Evolutionary conservation across 371 early-diverging fungal genomes (phyloP).

Genomic region (Batkoa obscura): DNA sequence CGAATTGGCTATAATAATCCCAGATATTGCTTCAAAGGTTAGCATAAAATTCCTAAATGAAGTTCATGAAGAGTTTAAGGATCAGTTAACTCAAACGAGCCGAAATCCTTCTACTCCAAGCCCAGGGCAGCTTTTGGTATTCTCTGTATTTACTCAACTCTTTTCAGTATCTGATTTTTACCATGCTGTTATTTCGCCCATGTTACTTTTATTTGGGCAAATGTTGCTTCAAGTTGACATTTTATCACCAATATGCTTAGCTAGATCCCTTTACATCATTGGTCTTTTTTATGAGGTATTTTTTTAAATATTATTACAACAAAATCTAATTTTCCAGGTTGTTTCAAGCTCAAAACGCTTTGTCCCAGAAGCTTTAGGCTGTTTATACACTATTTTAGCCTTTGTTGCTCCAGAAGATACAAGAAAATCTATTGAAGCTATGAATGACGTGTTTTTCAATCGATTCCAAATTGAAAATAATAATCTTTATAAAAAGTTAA

Average conservation of each 20-base stretch:
- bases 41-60: constrained; percentile 7
- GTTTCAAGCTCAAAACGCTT: constrained; percentile 64
- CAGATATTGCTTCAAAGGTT: constrained; percentile 17
- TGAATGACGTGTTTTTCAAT: constrained; percentile 24
- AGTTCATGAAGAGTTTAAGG: constrained; percentile 10
- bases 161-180: constrained; percentile 78
- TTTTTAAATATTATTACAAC: not conserved
- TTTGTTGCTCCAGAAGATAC: constrained; percentile 24
- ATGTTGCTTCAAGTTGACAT: constrained; percentile 13
- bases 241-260: not conserved
- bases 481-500: not conserved
- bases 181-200: constrained; percentile 76
- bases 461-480: not conserved
- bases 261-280: not conserved
- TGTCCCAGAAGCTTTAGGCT: constrained; percentile 66
- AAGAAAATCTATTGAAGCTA: constrained; percentile 11
- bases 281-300: constrained; percentile 1
- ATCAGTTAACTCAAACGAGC: constrained; percentile 10
- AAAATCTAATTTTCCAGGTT: constrained; percentile 10
- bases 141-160: constrained; percentile 40
- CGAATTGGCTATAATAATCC: constrained; percentile 29
- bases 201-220: constrained; percentile 49
- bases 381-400: constrained; percentile 28
- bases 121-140: constrained; percentile 29
- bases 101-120: constrained; percentile 10